Evolutionary conservation across 768 basidiomycete species (phyloP), one percentile per base, ranked within the genome.

Genomic region (Rhizopogon rudus): DNA sequence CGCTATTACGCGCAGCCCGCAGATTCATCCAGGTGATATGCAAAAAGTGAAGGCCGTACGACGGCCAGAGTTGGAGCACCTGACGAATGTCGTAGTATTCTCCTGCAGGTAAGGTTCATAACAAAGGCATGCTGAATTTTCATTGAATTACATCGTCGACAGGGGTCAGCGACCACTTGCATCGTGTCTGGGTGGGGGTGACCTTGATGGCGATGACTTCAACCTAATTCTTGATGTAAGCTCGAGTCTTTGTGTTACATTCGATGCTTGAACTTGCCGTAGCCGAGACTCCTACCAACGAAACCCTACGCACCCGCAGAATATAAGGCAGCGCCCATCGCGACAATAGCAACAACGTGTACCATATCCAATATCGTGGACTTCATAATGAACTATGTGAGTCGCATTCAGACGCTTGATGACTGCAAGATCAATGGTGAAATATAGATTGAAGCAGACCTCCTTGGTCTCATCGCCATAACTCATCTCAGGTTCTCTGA

Each of bases 401-500:
- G 40, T 41, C n/a, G 3, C 25, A 22, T 17, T 37, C 20, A 46
- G 12, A 49, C 33, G 56, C 25, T 48, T 41, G n/a, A 37, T 49
- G 14, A 8, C 14, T 37, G 35, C 35, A 25, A 10, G 48, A 37
- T 37, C 22, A 37, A 49, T 3, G 6, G 35, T 25, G 14, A 22
- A 25, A 16, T 25, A 10, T 49, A 49, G 31, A 39, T 57, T 37
- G 42, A 29, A n/a, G 35, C 55, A 10, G 52, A 82, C 81, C 75
- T 81, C 25, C 70, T 89, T 13, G 86, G 86, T 7, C 75, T 86
- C 22, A 77, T 87, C 35, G 80, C 83, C 0, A 80, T 71, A 2
- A 84, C 79, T 55, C 87, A 84, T 82, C 69, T 87, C 8, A 75
- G 83, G 44, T 81, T 83, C 40, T 86, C 87, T 3, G 87, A 88